These are phyloP conservation scores for Fusarium sp. DNA, from an alignment of 2,329 filamentous ascomycete species.

Conservation along the genomic window DNA sequence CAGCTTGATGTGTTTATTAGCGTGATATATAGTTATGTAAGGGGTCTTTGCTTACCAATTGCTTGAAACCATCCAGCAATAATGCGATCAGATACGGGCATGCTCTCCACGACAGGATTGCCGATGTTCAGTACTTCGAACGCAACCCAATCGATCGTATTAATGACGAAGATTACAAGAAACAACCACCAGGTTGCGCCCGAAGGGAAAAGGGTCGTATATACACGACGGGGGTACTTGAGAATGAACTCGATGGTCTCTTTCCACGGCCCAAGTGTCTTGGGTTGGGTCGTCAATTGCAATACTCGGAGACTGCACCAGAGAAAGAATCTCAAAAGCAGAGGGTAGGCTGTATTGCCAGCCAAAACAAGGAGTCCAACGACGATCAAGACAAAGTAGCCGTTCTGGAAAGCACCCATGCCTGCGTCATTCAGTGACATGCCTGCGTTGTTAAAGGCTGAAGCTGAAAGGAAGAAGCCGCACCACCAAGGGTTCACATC, in stretches of 20 bases:
- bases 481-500: conserved; percentile 75
- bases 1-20: conserved; percentile 54
- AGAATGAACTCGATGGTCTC: conserved; percentile 65
- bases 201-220: conserved; percentile 72
- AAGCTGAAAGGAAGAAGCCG: conserved; percentile 74
- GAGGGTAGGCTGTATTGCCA: conserved; percentile 73
- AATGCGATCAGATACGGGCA: conserved; percentile 64
- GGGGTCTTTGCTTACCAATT: conserved; percentile 54
- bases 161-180: conserved; percentile 68
- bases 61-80: conserved; percentile 75
- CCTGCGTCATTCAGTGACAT: conserved; percentile 75
- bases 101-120: conserved; percentile 64
- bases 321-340: conserved; percentile 69
- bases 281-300: conserved; percentile 51
- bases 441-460: conserved; percentile 77
- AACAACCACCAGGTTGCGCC: conserved; percentile 74
- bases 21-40: neutral
- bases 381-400: conserved; percentile 62
- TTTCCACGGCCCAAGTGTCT: conserved; percentile 55
- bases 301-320: conserved; percentile 62
- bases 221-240: conserved; percentile 67
- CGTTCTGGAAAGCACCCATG: conserved; percentile 69
- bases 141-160: conserved; percentile 71
- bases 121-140: conserved; percentile 75
- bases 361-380: conserved; percentile 70